Base-by-base conservation (phyloP, 2,329 filamentous ascomycete species). In the Juglanconis oblonga region DNA sequence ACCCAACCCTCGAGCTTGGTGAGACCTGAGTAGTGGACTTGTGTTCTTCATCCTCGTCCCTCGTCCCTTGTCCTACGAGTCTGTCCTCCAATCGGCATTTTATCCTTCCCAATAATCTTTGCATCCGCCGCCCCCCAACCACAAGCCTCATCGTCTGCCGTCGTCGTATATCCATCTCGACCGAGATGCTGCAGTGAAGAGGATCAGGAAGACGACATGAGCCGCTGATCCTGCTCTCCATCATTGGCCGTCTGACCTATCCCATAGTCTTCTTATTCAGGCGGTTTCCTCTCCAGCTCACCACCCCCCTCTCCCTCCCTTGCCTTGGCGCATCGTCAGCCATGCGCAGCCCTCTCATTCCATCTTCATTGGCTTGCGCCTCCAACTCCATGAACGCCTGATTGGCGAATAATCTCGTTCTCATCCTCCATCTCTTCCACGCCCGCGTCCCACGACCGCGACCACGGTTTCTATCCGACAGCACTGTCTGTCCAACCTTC, bases 391-490 rank as follows among this genome's bases (percentile, higher is more conserved):
- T 53, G 51, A 53, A 49, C 44, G 40, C 54, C 55, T 59, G 51
- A 63, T 61, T 63, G 59, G 54, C 61, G 58, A 63, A 52, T 57
- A 44, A 38, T 38, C 54, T 51, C 44, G 24, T 40, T 17, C 38
- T 54, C 57, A 9, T 29, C 24, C 31, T 54, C 57, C 13, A 17
- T 48, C 44, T 29, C 7, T 33, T 53, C 45, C 35, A 35, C 45
- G 33, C 44, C 51, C 51, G 35, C 51, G 51, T 53, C 38, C 35
- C 38, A 44, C 35, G 35, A 53, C n/a, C 51, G n/a, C 5, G 17
- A 31, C 36, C 38, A 38, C 35, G 6, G n/a, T 29, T 40, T 54
- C 40, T 32, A 8, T 31, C 51, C 38, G n/a, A 38, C 51, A 38
- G 44, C 33, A 53, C 51, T n/a, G 17, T 42, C 51, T 24, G 24